Base-by-base conservation (phyloP, 495 filamentous ascomycete species). In the Talaromyces proteolyticus region DNA sequence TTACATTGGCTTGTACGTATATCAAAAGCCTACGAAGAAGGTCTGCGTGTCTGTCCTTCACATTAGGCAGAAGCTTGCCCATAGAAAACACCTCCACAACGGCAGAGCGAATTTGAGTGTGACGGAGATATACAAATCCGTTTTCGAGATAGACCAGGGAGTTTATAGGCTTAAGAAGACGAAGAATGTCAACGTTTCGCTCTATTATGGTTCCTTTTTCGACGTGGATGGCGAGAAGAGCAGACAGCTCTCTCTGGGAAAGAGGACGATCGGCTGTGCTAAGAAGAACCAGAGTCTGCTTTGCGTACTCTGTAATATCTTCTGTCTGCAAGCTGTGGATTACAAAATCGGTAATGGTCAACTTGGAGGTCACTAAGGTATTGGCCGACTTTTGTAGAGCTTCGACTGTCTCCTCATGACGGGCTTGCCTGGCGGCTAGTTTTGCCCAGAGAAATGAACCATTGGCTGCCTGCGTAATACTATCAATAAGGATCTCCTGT, bases 381-480 rank as follows among this genome's bases (percentile, higher is more conserved):
- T 61, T 54, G 0, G 64, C 53, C 2, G 54, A 49, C 51, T 63
- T 64, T 39, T 29, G 37, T 6, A 70, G 40, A n/a, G 34, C 53
- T 21, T 67, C 60, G 0, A 55, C 36, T 21, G 41, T 57, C 11
- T 21, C 40, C 46, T 65, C 65, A 14, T 51, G 52, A 8, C 59
- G 55, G 26, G 56, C 53, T 36, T 53, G 54, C 53, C 63, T 66
- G 7, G 62, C 44, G 38, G 57, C 59, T n/a, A 70, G 58, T 50
- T 69, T 70, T 11, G 65, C 67, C 64, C 64, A 69, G 0, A 67
- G 47, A 53, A 70, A 70, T 21, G 65, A 70, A 14, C 67, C 65
- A 19, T 57, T 49, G 20, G 65, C 53, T 12, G 59, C 66, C 46
- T 69, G 62, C 14, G 61, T 54, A 18, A 70, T 62, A 14, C 62